These are phyloP conservation scores for Sedum album DNA, from an alignment of 164 flowering plant species.

Conservation along the genomic window DNA sequence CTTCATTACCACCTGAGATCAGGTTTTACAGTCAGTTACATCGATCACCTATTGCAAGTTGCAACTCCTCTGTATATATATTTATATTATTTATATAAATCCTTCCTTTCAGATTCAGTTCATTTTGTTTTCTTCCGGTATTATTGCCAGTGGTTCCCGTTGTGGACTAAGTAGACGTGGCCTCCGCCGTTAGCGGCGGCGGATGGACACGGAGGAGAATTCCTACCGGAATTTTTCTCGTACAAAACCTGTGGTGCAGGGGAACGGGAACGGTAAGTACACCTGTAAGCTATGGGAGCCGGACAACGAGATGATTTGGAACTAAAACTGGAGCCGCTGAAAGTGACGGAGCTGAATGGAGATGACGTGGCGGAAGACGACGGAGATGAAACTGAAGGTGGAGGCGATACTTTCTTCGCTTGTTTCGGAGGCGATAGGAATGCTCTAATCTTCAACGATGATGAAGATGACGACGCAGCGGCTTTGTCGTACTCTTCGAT, in stretches of 20 bases:
- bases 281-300: constrained; percentile 9
- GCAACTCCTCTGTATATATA: not conserved
- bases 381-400: constrained; percentile 20
- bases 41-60: not conserved
- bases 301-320: constrained; percentile 9
- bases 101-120: not conserved
- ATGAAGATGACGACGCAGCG: constrained; percentile 16
- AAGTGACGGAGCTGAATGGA: constrained; percentile 1
- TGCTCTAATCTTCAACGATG: constrained; percentile 66
- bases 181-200: constrained; percentile 28
- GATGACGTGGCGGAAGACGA: constrained; percentile 15
- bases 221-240: constrained; percentile 2
- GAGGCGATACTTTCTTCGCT: constrained; percentile 27
- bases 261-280: constrained; percentile 18
- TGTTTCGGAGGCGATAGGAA: constrained; percentile 55
- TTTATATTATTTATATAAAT: constrained; percentile 5
- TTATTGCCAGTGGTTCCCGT: constrained; percentile 71
- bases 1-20: constrained; percentile 6
- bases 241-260: constrained; percentile 20
- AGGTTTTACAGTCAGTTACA: constrained; percentile 8
- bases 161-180: constrained; percentile 41
- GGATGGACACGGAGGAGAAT: constrained; percentile 10
- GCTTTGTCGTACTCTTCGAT: constrained; percentile 77
- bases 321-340: constrained; percentile 1
- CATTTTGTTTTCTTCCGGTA: not conserved